Evolutionary conservation across 2,329 filamentous ascomycete species (phyloP).

Genomic region (Colletotrichum cuscutae): DNA sequence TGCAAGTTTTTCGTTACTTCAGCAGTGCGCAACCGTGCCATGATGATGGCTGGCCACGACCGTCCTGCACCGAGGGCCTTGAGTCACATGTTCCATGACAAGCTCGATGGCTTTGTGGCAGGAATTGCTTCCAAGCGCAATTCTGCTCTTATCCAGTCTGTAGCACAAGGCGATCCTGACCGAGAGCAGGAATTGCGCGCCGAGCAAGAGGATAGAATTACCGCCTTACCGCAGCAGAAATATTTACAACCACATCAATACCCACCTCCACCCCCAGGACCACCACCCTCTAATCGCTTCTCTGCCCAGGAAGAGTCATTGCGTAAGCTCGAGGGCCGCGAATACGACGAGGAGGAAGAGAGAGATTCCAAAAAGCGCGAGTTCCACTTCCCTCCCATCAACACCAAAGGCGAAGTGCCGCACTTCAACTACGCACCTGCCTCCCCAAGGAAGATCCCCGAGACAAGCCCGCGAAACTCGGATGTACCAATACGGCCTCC

Average conservation of each 20-base stretch:
- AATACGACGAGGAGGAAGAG: slow-evolving; percentile 54
- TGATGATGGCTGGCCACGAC: slow-evolving; percentile 40
- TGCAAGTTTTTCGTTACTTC: slow-evolving; percentile 96
- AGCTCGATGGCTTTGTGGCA: slow-evolving; percentile 87
- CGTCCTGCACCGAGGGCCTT: slow-evolving; percentile 70
- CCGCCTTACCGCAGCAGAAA: slow-evolving; percentile 78
- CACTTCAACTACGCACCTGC: slow-evolving; percentile 67
- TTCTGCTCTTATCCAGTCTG: slow-evolving; percentile 83
- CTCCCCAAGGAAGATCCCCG: slow-evolving; percentile 51
- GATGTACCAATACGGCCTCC: slow-evolving; percentile 54
- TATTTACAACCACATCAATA: slow-evolving; percentile 66
- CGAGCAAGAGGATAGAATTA: slow-evolving; percentile 87
- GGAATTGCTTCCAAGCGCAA: slow-evolving; percentile 88
- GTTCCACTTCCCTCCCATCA: slow-evolving; percentile 69
- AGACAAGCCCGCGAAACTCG: slow-evolving; percentile 33
- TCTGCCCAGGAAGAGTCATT: slow-evolving; percentile 58
- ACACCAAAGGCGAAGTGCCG: slow-evolving; percentile 58
- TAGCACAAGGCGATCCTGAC: slow-evolving; percentile 82
- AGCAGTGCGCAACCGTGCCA: slow-evolving; percentile 65
- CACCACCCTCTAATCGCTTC: slow-evolving; percentile 43
- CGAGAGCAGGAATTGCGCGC: slow-evolving; percentile 81
- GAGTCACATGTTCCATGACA: slow-evolving; percentile 83
- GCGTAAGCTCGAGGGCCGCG: slow-evolving; percentile 59
- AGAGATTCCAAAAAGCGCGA: slow-evolving; percentile 50
- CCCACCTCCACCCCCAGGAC: slow-evolving; percentile 43